Base-by-base conservation (phyloP, 306 rosid species). In the Abrus precatorius region DNA sequence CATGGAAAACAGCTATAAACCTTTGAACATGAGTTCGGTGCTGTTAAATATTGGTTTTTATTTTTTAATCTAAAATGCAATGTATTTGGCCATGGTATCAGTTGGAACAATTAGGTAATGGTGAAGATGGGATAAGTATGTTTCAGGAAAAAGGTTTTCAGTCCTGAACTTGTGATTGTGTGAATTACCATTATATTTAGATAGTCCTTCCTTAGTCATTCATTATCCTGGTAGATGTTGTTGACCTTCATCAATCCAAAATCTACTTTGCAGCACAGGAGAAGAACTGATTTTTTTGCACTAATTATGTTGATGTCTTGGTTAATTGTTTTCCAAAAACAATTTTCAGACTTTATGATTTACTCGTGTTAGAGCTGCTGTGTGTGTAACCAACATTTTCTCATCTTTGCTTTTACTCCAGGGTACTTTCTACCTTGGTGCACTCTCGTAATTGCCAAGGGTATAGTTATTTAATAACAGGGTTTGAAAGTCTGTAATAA, bases 171-270 rank as follows among this genome's bases (percentile, higher is more conserved):
- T 3, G 4, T 60, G 43, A 1, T 32, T 9, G 14, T 30, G 33
- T 29, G 44, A 61, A 61, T 74, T 52, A 55, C 65, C 40, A 44
- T 49, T 61, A 20, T 79, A 53, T 53, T 54, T 74, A 34, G 41
- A 50, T 44, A 29, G 64, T 55, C 68, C 68, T 9, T 34, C 6
- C 12, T 12, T 40, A 20, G 20, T 20, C 20, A 20, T 20, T 20
- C 20, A 20, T 20, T 20, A 20, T 62, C 45, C 9, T 62, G 44
- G 29, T 34, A 62, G 68, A 9, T 62, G 45, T 62, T 62, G 3
- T 34, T 62, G 44, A 34, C 10, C 29, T 62, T 62, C 29, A 20
- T 13, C 27, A 62, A 62, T 33, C 43, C 44, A 62, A 62, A 34
- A 12, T 62, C 28, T 34, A 32, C 43, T 60, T 32, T 60, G 44